These are phyloP conservation scores for Paxillus ammoniavirescens DNA, from an alignment of 768 basidiomycete species.

Conservation along the genomic window DNA sequence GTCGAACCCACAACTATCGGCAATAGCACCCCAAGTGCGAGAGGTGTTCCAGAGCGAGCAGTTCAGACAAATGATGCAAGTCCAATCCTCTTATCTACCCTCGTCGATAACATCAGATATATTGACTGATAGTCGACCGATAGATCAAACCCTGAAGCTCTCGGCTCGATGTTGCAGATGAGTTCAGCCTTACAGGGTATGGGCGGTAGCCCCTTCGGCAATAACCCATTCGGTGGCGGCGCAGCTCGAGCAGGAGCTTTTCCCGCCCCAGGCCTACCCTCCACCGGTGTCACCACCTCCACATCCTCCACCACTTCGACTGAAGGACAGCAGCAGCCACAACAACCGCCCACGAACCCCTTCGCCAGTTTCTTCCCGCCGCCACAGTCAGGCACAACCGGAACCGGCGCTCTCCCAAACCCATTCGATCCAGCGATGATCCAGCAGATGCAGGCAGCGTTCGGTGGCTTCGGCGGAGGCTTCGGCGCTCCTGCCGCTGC, in stretches of 20 bases:
- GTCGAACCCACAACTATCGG: constrained; percentile 71
- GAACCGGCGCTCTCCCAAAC: constrained; percentile 21
- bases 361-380: constrained; percentile 20
- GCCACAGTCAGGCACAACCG: constrained; percentile 20
- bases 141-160: constrained; percentile 73
- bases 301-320: constrained; percentile 26
- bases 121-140: background rate
- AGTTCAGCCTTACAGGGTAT: constrained; percentile 48
- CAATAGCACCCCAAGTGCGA: constrained; percentile 79
- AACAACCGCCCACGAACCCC: constrained; percentile 1
- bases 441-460: constrained; percentile 36
- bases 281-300: constrained; percentile 25
- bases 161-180: constrained; percentile 79
- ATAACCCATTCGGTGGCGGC: background rate
- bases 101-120: background rate
- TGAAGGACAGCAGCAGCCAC: constrained; percentile 3
- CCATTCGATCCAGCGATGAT: constrained; percentile 44
- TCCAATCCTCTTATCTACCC: background rate
- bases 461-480: constrained; percentile 31
- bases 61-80: constrained; percentile 75
- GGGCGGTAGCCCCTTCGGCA: constrained; percentile 32
- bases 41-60: constrained; percentile 73
- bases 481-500: constrained; percentile 20
- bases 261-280: constrained; percentile 63
- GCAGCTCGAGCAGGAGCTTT: constrained; percentile 35